These are phyloP conservation scores for Piper betle DNA, from an alignment of 164 flowering plant genomes.

Conservation along the genomic window DNA sequence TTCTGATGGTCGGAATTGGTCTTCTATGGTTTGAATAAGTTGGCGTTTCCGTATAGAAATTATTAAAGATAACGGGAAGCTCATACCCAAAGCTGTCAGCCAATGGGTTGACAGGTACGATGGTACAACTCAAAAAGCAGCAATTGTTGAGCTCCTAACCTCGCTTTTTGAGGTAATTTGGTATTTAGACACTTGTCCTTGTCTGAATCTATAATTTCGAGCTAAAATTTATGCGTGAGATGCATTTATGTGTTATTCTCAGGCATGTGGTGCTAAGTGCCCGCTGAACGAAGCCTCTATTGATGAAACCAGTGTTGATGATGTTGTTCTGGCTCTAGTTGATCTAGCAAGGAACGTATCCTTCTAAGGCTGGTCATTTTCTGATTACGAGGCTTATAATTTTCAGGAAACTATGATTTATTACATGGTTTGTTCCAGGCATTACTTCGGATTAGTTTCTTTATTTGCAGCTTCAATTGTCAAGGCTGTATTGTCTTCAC, in stretches of 20 bases:
- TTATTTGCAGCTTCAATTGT: background rate
- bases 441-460: background rate
- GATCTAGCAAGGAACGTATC: slow-evolving; percentile 66
- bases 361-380: slow-evolving; percentile 5
- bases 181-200: background rate
- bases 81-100: slow-evolving; percentile 59
- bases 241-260: slow-evolving; percentile 9
- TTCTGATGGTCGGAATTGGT: background rate
- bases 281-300: slow-evolving; percentile 39
- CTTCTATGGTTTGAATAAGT: background rate
- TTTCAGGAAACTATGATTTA: background rate
- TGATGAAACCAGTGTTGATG: slow-evolving; percentile 89
- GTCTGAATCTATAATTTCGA: background rate
- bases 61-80: slow-evolving; percentile 61
- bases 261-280: slow-evolving; percentile 91
- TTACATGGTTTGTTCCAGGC: background rate
- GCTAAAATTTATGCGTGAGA: background rate
- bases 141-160: slow-evolving; percentile 63
- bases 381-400: background rate
- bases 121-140: slow-evolving; percentile 46
- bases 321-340: slow-evolving; percentile 85
- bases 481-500: background rate
- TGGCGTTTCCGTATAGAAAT: slow-evolving; percentile 33
- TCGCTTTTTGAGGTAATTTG: slow-evolving; percentile 81
- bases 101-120: slow-evolving; percentile 82